phyloP scores from a whole-genome alignment of 2,329 filamentous ascomycete species.

The Pyrenochaeta sp. region DNA sequence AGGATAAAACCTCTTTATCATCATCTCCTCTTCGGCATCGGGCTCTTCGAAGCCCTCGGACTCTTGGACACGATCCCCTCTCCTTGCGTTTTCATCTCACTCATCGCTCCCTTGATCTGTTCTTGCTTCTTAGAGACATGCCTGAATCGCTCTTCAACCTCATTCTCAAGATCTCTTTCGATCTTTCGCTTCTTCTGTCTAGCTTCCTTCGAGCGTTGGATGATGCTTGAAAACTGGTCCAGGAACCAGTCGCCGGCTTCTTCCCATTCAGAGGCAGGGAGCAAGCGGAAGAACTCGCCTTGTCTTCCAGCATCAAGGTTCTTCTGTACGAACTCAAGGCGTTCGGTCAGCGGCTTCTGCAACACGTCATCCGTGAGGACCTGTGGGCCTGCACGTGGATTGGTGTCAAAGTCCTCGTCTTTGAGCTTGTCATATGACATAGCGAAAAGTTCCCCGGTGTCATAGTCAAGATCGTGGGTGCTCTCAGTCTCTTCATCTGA shows the following conservation, averaged over 20 bases:
- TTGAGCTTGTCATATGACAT: slow-evolving; percentile 60
- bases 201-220: slow-evolving; percentile 60
- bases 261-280: slow-evolving; percentile 66
- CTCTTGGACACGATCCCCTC: slow-evolving; percentile 58
- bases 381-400: slow-evolving; percentile 27
- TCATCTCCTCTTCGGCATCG: slow-evolving; percentile 17
- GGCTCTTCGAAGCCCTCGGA: slow-evolving; percentile 37
- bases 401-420: slow-evolving; percentile 58
- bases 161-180: slow-evolving; percentile 61
- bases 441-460: slow-evolving; percentile 51
- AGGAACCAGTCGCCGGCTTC: slow-evolving; percentile 68
- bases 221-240: slow-evolving; percentile 59
- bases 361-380: slow-evolving; percentile 33
- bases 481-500: slow-evolving; percentile 10
- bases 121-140: slow-evolving; percentile 58
- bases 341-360: slow-evolving; percentile 38
- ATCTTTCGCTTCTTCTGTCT: slow-evolving; percentile 62
- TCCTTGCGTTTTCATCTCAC: slow-evolving; percentile 63
- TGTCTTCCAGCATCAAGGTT: slow-evolving; percentile 48
- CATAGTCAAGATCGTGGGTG: slow-evolving; percentile 53
- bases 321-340: slow-evolving; percentile 33
- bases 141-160: slow-evolving; percentile 62
- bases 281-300: slow-evolving; percentile 58
- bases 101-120: slow-evolving; percentile 58
- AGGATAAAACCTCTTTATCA: background rate